Base-by-base conservation (phyloP, 208 protist species). In the Wallacemonas sp. region DNA sequence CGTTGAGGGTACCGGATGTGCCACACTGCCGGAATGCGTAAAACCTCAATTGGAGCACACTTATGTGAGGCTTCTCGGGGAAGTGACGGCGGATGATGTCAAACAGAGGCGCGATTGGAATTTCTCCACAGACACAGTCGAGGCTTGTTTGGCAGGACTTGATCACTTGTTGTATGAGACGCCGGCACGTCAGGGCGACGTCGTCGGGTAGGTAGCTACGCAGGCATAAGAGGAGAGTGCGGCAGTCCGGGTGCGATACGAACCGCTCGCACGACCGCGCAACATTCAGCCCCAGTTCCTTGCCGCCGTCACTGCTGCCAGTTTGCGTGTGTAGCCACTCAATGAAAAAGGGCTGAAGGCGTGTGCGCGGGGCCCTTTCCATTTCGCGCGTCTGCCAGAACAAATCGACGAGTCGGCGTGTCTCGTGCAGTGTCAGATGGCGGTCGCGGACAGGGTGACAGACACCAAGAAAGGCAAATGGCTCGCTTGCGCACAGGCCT, bases 31-130 rank as follows among this genome's bases (percentile, higher is more conserved):
- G 73, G 54, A 65, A 91, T 1, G 85, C 69, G 32, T 81, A 82
- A 31, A 92, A 86, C 16, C 87, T 79, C 36, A 96, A 73, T 50
- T 92, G 80, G 42, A 89, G 74, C 77, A 96, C 86, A 64, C 90
- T 70, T 3, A 78, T 59, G 41, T 77, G 67, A 22, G 74, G 82
- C 67, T 92, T 93, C 61, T 89, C 86, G 2, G 86, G 87, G 65
- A 83, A 91, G 18, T 85, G 45, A 4, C 33, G 45, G 11, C 91
- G 83, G 57, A 96, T 62, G 26, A 63, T 33, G 8, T 62, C 45
- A 52, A 84, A 85, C 31, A 90, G 74, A 25, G 62, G 61, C 10
- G 72, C 64, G 23, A 76, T 67, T 4, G 71, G 52, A 42, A 90
- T 65, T 25, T 48, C 61, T n/a, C 61, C 67, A 23, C 44, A 16